Percentiles rank a stretch among this genome's conserved stretches.
These are phyloP conservation scores for Yarrowia porcina DNA, from an alignment of 805 yeast species.

Conservation along the genomic window DNA sequence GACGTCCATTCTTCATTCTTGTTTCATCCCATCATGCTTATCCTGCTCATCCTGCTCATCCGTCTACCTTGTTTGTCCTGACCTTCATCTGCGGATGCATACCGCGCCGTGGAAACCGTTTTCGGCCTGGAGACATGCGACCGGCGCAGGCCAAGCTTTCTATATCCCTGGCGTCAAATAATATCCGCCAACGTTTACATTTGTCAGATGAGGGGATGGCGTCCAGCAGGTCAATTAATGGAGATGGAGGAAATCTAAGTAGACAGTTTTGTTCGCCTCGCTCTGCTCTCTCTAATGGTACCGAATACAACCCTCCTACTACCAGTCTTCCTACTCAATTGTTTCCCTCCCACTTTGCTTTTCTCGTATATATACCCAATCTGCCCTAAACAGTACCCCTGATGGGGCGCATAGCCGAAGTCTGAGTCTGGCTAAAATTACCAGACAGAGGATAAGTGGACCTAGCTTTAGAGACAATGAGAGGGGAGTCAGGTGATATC, in stretches of 20 bases:
- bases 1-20: too few species aligned
- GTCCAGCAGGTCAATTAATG: neutral
- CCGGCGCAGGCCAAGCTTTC: neutral
- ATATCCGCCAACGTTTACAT: neutral
- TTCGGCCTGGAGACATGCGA: neutral
- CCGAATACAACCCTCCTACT: neutral
- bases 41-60: neutral
- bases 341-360: too few species aligned
- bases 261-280: too few species aligned
- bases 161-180: neutral
- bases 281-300: neutral
- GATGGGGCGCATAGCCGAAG: slow-evolving; percentile 21
- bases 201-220: neutral
- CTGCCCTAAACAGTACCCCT: slow-evolving; percentile 8
- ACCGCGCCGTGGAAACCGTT: neutral
- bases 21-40: neutral
- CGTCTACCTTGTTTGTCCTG: too few species aligned
- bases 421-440: neutral
- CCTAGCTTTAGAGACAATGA: neutral
- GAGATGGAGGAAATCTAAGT: neutral
- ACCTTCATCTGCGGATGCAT: neutral
- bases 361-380: slow-evolving; percentile 14
- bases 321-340: too few species aligned
- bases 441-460: neutral
- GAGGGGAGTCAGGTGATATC: too few species aligned